Base-by-base conservation (phyloP, 202 grass and related monocot genomes). In the Miscanthus sacchariflorus region DNA sequence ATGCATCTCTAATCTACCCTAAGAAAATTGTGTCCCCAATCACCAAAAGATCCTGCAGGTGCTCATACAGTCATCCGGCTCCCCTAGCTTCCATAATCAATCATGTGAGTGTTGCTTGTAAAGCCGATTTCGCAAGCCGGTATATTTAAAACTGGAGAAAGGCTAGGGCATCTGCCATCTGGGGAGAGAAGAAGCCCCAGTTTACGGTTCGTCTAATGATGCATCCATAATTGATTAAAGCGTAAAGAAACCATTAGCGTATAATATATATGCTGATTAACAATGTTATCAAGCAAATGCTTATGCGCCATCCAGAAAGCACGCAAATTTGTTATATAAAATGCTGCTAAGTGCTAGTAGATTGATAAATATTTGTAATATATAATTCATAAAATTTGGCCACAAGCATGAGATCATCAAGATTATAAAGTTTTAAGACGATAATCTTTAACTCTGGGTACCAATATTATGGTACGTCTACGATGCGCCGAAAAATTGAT, bases 61-160 rank as follows among this genome's bases (percentile, higher is more conserved):
- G 90, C 90, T 89, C 74, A 64, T 92, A 89, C 90, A 92, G 87
- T 92, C 87, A 92, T 44, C 90, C 83, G 79, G 72, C 74, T 75
- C 79, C 48, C 12, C 52, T 87, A 80, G 83, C 79, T 44, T 83
- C 48, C 69, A 89, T 83, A 89, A 80, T 89, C 79, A 83, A 91
- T 78, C 86, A 88, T 85, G 25, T 66, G 80, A 69, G 68, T 42
- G 24, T 83, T 89, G 87, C 79, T 89, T 80, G 87, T 50, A 86
- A 92, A 89, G 83, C 74, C 39, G 28, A 63, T 72, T 68, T 82
- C 17, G 79, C 87, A 86, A 86, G 76, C 78, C 88, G 72, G 78
- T 75, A 44, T 75, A 86, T 82, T 74, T 79, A 76, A 89, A 79
- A 79, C 80, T 89, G 38, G 50, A 61, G 38, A 68, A 92, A 89